Conservation (phyloP, 2,329 filamentous ascomycete genomes). For the Aureobasidium sp. region DNA sequence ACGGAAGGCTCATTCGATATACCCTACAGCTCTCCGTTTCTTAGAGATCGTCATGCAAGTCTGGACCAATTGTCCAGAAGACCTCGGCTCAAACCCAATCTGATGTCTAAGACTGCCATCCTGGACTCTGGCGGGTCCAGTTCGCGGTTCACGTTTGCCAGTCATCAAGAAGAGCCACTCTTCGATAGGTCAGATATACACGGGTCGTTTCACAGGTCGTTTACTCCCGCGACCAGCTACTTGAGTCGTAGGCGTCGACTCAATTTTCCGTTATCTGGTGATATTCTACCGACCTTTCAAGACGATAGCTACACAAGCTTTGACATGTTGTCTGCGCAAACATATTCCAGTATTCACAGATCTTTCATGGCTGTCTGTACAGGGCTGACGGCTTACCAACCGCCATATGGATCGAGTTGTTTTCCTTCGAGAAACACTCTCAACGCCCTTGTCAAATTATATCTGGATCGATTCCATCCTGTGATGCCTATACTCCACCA, state of each 20-base stretch:
- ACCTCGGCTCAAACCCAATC: neutral
- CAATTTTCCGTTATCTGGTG: constrained; percentile 8
- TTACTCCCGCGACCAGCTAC: neutral
- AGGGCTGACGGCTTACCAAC: constrained; percentile 10
- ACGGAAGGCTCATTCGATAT: neutral
- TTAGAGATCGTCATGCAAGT: constrained; percentile 1
- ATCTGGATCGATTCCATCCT: constrained; percentile 24
- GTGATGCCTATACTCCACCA: constrained; percentile 26
- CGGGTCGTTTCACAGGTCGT: neutral
- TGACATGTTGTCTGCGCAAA: constrained; percentile 11
- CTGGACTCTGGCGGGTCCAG: neutral
- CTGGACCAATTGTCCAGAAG: neutral
- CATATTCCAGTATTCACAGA: constrained; percentile 17
- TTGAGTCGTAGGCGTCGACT: constrained; percentile 4
- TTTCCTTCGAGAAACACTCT: constrained; percentile 21
- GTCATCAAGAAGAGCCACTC: neutral
- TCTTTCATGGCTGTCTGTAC: constrained; percentile 15
- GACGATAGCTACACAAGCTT: constrained; percentile 5
- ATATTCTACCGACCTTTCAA: neutral
- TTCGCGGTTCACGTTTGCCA: neutral
- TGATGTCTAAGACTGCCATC: neutral
- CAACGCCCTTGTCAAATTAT: constrained; percentile 22
- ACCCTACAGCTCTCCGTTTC: neutral
- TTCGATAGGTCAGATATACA: neutral
- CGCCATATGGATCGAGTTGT: constrained; percentile 17